These are phyloP conservation scores for Beauveria sp. DNA, from an alignment of 2,329 filamentous ascomycete species.

Conservation along the genomic window DNA sequence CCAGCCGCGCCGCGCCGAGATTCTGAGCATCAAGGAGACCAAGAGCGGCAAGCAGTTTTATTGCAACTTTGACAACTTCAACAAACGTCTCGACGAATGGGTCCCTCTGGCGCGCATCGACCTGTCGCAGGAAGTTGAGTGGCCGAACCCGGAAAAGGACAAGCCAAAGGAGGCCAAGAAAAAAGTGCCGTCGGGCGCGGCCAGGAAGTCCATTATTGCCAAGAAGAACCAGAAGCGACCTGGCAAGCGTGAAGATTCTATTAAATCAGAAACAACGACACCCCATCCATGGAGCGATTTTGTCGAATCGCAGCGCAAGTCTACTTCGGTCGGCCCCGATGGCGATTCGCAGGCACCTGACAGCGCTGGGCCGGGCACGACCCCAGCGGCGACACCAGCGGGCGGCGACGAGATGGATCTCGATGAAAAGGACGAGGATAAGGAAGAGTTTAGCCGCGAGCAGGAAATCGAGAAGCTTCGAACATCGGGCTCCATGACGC, in stretches of 20 bases:
- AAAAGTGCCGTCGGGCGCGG: conserved; percentile 46
- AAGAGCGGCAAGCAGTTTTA: conserved; percentile 88
- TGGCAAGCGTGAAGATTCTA: conserved; percentile 48
- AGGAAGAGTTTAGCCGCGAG: conserved; percentile 63
- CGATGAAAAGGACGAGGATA: conserved; percentile 41
- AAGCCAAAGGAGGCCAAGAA: conserved; percentile 70
- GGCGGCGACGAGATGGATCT: conserved; percentile 47
- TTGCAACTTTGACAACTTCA: conserved; percentile 97
- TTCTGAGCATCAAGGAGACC: conserved; percentile 85
- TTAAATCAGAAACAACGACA: conserved; percentile 44
- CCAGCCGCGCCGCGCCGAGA: conserved; percentile 84
- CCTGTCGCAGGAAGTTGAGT: conserved; percentile 85
- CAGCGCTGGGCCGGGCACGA: conserved; percentile 36
- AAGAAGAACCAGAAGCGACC: conserved; percentile 53
- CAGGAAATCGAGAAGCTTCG: conserved; percentile 95
- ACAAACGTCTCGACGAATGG: conserved; percentile 84
- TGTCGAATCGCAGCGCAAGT: conserved; percentile 40
- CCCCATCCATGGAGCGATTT: conserved; percentile 48
- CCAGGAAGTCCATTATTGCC: conserved; percentile 45
- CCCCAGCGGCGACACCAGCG: conserved; percentile 38
- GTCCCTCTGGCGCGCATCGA: conserved; percentile 74
- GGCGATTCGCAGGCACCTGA: conserved; percentile 37
- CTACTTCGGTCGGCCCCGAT: conserved; percentile 34
- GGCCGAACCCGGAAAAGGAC: conserved; percentile 85
- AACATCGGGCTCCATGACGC: conserved; percentile 95